Evolutionary conservation across 805 yeast species (phyloP).

Genomic region (Starmerella apis): DNA sequence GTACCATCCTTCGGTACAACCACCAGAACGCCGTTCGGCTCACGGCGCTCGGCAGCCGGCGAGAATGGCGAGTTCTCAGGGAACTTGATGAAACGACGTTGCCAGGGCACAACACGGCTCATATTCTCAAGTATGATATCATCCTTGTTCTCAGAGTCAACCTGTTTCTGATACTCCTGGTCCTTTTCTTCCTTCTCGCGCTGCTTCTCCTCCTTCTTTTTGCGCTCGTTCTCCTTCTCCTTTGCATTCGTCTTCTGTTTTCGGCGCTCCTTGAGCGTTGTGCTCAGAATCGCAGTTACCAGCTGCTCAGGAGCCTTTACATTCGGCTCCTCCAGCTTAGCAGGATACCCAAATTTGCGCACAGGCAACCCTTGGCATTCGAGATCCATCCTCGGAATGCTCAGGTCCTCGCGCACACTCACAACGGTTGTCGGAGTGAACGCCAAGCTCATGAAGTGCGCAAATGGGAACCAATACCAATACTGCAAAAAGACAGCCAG

Average conservation of each 20-base stretch:
- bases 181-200: slow-evolving; percentile 27
- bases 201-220: slow-evolving; percentile 28
- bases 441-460: slow-evolving; percentile 85
- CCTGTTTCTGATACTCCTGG: slow-evolving; percentile 27
- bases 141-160: slow-evolving; percentile 33
- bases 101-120: slow-evolving; percentile 83
- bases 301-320: slow-evolving; percentile 80
- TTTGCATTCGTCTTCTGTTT: slow-evolving; percentile 36
- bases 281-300: slow-evolving; percentile 86
- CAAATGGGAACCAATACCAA: slow-evolving; percentile 98
- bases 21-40: slow-evolving; percentile 31
- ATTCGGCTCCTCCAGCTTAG: slow-evolving; percentile 67
- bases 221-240: slow-evolving; percentile 23
- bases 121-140: slow-evolving; percentile 62
- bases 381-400: slow-evolving; percentile 72
- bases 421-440: slow-evolving; percentile 85
- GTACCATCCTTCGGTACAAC: slow-evolving; percentile 20
- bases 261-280: slow-evolving; percentile 91
- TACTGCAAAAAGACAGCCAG: slow-evolving; percentile 79
- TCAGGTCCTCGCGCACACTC: slow-evolving; percentile 76
- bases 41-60: slow-evolving; percentile 56
- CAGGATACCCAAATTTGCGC: slow-evolving; percentile 78
- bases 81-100: slow-evolving; percentile 72
- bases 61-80: slow-evolving; percentile 58
- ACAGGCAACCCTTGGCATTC: slow-evolving; percentile 66